phyloP scores from a whole-genome alignment of 352 stramenopile species.

The Thraustochytrium sp. region DNA sequence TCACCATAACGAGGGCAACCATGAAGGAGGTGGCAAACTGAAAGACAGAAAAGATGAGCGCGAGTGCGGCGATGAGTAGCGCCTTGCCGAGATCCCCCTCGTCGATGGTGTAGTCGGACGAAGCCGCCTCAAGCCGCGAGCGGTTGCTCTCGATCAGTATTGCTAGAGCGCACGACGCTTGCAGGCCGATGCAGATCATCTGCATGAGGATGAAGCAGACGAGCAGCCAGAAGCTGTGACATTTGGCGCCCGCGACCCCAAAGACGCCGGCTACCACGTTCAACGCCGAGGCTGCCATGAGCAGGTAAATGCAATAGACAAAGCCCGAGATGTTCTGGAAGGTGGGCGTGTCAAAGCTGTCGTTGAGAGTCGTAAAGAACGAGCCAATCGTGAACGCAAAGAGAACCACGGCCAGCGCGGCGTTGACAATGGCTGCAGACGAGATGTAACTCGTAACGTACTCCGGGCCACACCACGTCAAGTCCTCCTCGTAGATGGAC shows the following conservation, averaged over 20 bases:
- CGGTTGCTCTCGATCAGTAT: neutral
- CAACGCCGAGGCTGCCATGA: neutral
- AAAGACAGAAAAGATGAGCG: slow-evolving; percentile 9
- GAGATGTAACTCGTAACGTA: neutral
- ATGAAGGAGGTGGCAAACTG: slow-evolving; percentile 30
- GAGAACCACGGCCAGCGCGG: neutral
- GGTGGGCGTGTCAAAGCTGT: neutral
- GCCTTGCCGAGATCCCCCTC: neutral
- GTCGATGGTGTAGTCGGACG: too few species aligned
- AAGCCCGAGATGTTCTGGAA: neutral
- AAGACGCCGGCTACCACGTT: neutral
- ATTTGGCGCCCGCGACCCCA: neutral
- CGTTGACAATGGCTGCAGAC: neutral
- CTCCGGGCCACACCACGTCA: slow-evolving; percentile 8
- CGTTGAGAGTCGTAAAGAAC: neutral
- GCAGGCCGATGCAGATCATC: neutral
- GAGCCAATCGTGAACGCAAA: neutral
- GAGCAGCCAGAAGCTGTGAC: neutral
- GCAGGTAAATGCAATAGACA: neutral
- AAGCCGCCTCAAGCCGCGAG: neutral
- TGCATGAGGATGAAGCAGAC: neutral
- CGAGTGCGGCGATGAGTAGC: neutral
- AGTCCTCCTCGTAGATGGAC: slow-evolving; percentile 19
- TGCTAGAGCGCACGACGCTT: neutral
- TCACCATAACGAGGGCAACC: slow-evolving; percentile 19